Conservation (phyloP, 2,329 filamentous ascomycete genomes). For the Pyrenophora teres region DNA sequence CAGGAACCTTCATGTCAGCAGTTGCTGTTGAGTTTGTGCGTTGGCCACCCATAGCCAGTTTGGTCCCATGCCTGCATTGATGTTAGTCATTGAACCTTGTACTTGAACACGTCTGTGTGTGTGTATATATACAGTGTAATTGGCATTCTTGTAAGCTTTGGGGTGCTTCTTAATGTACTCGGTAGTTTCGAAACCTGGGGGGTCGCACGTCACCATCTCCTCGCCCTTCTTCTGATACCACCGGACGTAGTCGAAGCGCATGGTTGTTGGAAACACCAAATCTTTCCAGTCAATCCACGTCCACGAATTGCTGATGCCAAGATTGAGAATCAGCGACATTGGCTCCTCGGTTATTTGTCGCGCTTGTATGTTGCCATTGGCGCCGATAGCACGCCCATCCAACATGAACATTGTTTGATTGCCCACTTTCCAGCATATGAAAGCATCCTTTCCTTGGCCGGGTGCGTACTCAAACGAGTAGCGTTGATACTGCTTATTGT, state of each 20-base stretch:
- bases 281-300: slow-evolving; percentile 52
- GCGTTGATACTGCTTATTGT: slow-evolving; percentile 59
- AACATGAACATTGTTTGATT: slow-evolving; percentile 58
- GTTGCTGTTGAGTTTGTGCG: slow-evolving; percentile 51
- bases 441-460: slow-evolving; percentile 51
- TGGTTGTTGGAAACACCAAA: slow-evolving; percentile 56
- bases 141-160: slow-evolving; percentile 56
- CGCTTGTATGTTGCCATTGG: slow-evolving; percentile 58
- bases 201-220: slow-evolving; percentile 59
- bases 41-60: slow-evolving; percentile 47
- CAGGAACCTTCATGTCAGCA: slow-evolving; percentile 29
- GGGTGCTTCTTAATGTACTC: slow-evolving; percentile 56
- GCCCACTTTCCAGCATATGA: slow-evolving; percentile 60
- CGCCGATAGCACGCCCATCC: slow-evolving; percentile 58
- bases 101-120: no score
- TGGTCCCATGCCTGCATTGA: slow-evolving; percentile 38
- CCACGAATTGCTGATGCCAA: slow-evolving; percentile 59
- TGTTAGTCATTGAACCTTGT: slow-evolving; percentile 1
- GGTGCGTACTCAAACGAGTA: slow-evolving; percentile 62
- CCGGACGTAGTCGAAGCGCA: slow-evolving; percentile 61
- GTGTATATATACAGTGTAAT: slow-evolving; percentile 52
- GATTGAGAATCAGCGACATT: slow-evolving; percentile 59
- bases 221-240: slow-evolving; percentile 59
- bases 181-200: slow-evolving; percentile 58
- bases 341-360: slow-evolving; percentile 58